Base-by-base conservation (phyloP, 192 early-diverging fungal genomes). In the Backusella parvicylindrica region DNA sequence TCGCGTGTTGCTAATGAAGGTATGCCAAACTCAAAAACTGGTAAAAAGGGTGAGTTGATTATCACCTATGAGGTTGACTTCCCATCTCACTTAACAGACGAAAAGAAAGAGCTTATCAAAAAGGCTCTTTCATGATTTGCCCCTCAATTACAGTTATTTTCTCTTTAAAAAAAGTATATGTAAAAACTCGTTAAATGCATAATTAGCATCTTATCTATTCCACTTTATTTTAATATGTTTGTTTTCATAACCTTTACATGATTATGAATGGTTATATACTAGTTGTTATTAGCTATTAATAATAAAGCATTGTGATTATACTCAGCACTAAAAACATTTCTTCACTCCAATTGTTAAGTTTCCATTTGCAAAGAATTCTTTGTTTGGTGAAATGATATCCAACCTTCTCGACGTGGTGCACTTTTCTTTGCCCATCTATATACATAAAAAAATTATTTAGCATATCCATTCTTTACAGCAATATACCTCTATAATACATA, bases 11-110 rank as follows among this genome's bases (percentile, higher is more conserved):
- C 79, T 11, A 90, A 89, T 63, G 92, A 97, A 75, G 98, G 98
- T 15, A 99, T 99, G 97, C 97, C 97, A 12, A 93, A 93, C 72
- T 92, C 93, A 70, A 97, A 96, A 82, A 85, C 86, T 21, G 94
- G 92, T 12, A 86, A 83, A 71, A 94, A 92, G 72, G 98, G 98
- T 26, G 92, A 97, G 72, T 84, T 99, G 72, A 71, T 96, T 32
- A 91, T 97, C 36, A 87, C 86, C 36, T 90, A 93, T 70, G 86
- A 90, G 12, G 89, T 98, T 69, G 85, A 88, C 41, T 96, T 96
- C 81, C 98, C 98, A 11, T 71, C 84, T 2, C 74, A 78, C 9
- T 85, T 97, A 13, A 86, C 91, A 0, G 79, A 87, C 12, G 80
- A 82, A 18, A 91, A 96, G 83, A 96, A 95, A 85, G 89, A 88